These are phyloP conservation scores for Terfezia claveryi DNA, from an alignment of 495 filamentous ascomycete genomes.

Conservation along the genomic window DNA sequence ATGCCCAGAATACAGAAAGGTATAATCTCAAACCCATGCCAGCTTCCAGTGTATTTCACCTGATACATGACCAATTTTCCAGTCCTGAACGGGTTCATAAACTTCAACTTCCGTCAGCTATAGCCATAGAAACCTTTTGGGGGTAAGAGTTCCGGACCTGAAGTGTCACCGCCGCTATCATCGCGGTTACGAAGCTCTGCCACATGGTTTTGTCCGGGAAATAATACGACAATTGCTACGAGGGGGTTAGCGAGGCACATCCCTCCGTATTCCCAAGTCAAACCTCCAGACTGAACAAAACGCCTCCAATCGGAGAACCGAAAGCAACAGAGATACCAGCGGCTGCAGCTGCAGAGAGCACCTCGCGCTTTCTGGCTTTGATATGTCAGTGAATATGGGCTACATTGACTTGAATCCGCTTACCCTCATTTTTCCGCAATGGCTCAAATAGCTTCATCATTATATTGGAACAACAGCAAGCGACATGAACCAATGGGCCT, in stretches of 20 bases:
- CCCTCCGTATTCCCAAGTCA: neutral
- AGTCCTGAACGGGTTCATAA: conserved; percentile 82
- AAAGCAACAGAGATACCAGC: conserved; percentile 95
- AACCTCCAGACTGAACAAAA: conserved; percentile 79
- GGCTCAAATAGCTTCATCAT: conserved; percentile 77
- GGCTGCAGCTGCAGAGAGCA: conserved; percentile 82
- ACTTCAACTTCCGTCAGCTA: conserved; percentile 10
- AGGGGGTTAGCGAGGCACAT: conserved; percentile 4
- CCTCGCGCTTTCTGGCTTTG: conserved; percentile 75
- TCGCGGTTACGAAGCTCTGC: conserved; percentile 97
- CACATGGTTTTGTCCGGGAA: conserved; percentile 99
- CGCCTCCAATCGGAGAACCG: conserved; percentile 84
- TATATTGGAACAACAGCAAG: conserved; percentile 89
- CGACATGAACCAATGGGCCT: conserved; percentile 89
- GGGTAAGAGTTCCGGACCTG: conserved; percentile 24
- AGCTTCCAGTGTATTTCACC: conserved; percentile 75
- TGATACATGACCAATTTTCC: conserved; percentile 94
- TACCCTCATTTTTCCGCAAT: conserved; percentile 77
- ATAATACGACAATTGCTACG: conserved; percentile 74
- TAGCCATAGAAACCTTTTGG: too few relatives aligned
- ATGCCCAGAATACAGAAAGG: conserved; percentile 78
- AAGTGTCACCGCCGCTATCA: conserved; percentile 84
- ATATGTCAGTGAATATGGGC: neutral
- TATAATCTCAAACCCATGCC: conserved; percentile 87
- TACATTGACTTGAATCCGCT: neutral